Evolutionary conservation across 768 basidiomycete genomes (phyloP), one percentile per base, ranked within the genome.

Genomic region (Pleurotus djamor): DNA sequence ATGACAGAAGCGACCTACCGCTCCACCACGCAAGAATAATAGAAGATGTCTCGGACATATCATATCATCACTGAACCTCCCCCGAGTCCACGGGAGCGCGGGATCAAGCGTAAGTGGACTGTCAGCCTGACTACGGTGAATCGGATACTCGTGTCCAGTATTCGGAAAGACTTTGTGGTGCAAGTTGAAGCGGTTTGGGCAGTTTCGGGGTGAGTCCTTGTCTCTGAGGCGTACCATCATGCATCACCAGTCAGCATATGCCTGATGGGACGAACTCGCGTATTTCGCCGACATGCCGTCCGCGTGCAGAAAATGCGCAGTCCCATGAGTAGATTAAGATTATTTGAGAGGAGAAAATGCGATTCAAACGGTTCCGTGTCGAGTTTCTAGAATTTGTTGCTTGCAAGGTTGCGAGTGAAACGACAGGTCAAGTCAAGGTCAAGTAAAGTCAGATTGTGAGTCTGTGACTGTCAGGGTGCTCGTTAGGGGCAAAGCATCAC

Each of bases 21-120:
- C 52, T 54, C 52, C 52, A 54, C 52, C 28, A n/a, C 52, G 52
- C 52, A 54, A 33, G 38, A 54, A 54, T 37, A 54, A 16, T 33
- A 54, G 52, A 35, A 54, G 32, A 37, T 54, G 34, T 37, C 35
- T 54, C 52, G 52, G 52, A 54, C 52, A 54, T 41, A 41, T 54
- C n/a, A 10, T 33, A 8, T 54, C 52, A 36, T 35, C 16, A 17
- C 52, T 54, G 32, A 36, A 33, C 32, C 35, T 54, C 52, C 5
- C 35, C 50, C n/a, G 33, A 51, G n/a, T 5, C n/a, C 32, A 51
- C 33, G 34, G 49, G 49, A 32, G 49, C 49, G 38, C 38, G 38
- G 38, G 38, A 10, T n/a, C 38, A 9, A 41, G 38, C 38, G 38
- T 41, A 41, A 41, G 9, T 41, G n/a, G 21, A 28, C 21, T 28